phyloP scores from a whole-genome alignment of 768 basidiomycete species.

The Serendipita indica region DNA sequence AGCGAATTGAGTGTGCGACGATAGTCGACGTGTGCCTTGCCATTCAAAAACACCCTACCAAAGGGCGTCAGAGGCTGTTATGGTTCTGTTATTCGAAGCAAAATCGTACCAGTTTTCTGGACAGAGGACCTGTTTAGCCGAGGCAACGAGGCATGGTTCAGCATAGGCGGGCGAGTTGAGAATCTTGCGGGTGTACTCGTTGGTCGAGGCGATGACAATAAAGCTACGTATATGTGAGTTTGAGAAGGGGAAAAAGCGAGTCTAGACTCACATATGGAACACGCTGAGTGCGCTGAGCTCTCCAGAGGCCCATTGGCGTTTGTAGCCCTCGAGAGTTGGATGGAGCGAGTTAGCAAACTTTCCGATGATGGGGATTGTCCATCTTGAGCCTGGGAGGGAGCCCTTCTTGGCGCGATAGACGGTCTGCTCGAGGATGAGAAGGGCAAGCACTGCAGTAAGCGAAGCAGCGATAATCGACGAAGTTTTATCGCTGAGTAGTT shows the following conservation, averaged over 20 bases:
- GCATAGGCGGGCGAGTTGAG: slow-evolving; percentile 86
- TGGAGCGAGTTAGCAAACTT: slow-evolving; percentile 87
- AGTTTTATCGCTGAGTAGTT: background rate
- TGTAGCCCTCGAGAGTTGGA: slow-evolving; percentile 85
- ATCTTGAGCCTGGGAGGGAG: slow-evolving; percentile 69
- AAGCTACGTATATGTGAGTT: slow-evolving; percentile 42
- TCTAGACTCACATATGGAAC: slow-evolving; percentile 74
- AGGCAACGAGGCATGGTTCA: slow-evolving; percentile 87
- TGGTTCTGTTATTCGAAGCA: background rate
- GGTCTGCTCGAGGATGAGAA: slow-evolving; percentile 75
- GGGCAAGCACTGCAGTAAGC: slow-evolving; percentile 47
- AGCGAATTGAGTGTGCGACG: slow-evolving; percentile 78
- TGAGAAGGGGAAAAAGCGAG: background rate
- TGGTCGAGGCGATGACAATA: slow-evolving; percentile 95
- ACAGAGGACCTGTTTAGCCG: slow-evolving; percentile 73
- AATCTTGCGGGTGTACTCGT: slow-evolving; percentile 86
- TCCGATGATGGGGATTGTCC: slow-evolving; percentile 97
- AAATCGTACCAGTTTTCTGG: slow-evolving; percentile 67
- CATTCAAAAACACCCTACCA: slow-evolving; percentile 88
- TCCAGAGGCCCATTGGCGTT: slow-evolving; percentile 82
- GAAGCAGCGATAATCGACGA: slow-evolving; percentile 16
- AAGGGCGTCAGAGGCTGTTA: slow-evolving; percentile 3
- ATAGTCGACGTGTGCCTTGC: slow-evolving; percentile 86
- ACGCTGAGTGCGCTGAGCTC: slow-evolving; percentile 81
- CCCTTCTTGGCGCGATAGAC: slow-evolving; percentile 83